A percentile compares a stretch with the other conserved stretches of the same genome.
phyloP scores from a whole-genome alignment of 1,284 basidiomycete species.

The Gastroboletus turbinatus region DNA sequence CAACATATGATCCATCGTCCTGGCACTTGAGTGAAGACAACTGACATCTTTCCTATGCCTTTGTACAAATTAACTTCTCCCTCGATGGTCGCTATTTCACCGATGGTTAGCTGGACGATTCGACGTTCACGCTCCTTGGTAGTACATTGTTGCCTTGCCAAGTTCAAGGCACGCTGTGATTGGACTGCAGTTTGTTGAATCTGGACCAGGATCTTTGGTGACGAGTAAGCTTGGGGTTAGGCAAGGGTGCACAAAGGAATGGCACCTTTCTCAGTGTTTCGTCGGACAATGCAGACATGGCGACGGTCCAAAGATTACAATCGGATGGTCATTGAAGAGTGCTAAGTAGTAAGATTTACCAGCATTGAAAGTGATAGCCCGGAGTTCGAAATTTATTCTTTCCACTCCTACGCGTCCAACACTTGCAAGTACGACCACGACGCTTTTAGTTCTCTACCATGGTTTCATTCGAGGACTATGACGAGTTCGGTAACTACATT shows the following conservation, averaged over 20 bases:
- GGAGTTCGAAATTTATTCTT: conserved; percentile 37
- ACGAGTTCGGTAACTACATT: conserved; percentile 95
- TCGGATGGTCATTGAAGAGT: conserved; percentile 12
- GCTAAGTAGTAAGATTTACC: background rate
- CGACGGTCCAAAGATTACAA: background rate
- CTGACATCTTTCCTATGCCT: conserved; percentile 90
- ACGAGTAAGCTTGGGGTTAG: conserved; percentile 14
- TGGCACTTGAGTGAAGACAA: conserved; percentile 9
- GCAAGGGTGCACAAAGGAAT: background rate
- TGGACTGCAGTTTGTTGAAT: conserved; percentile 85
- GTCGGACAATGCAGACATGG: conserved; percentile 64
- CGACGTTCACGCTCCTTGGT: conserved; percentile 83
- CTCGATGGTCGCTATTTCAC: conserved; percentile 66
- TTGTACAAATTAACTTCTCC: conserved; percentile 80
- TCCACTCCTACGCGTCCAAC: conserved; percentile 22
- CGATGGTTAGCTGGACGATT: conserved; percentile 84
- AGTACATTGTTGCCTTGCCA: conserved; percentile 71
- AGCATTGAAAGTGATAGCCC: conserved; percentile 4
- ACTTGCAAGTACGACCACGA: conserved; percentile 1
- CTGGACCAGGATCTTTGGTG: conserved; percentile 78
- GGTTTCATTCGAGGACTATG: conserved; percentile 84
- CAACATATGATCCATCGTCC: conserved; percentile 2
- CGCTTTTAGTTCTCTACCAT: conserved; percentile 37
- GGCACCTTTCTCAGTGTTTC: conserved; percentile 83
- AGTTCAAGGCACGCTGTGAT: conserved; percentile 72